Evolutionary conservation across 805 yeast genomes (phyloP).

Genomic region (Dipodascus geniculatus): DNA sequence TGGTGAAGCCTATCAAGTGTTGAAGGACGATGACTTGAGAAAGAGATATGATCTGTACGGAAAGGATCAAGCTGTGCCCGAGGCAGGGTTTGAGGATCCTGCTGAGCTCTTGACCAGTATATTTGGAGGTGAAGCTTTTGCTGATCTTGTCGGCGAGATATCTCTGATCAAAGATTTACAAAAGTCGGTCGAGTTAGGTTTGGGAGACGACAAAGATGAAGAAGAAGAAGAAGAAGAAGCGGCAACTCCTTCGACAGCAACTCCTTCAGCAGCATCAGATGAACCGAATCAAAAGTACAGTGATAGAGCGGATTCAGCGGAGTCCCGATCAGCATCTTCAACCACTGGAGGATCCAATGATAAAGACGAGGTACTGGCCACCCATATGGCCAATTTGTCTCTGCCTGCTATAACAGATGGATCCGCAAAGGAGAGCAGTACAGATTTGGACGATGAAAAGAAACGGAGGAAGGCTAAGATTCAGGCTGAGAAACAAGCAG

Average conservation of each 20-base stretch:
- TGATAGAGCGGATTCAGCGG: neutral
- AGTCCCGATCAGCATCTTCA: neutral
- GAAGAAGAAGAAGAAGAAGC: constrained; percentile 3
- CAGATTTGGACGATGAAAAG: constrained; percentile 14
- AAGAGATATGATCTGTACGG: constrained; percentile 76
- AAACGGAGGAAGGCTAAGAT: constrained; percentile 22
- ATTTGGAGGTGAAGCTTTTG: constrained; percentile 88
- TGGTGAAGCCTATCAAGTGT: constrained; percentile 44
- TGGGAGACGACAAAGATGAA: constrained; percentile 34
- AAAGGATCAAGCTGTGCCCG: constrained; percentile 59
- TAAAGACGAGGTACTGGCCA: constrained; percentile 1
- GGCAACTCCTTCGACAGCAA: constrained; percentile 2
- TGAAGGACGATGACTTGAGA: constrained; percentile 62
- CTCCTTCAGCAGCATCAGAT: neutral
- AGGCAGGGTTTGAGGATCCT: constrained; percentile 70
- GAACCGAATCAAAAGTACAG: neutral
- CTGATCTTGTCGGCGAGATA: constrained; percentile 74
- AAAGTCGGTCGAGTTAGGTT: constrained; percentile 42
- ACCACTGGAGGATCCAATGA: constrained; percentile 8
- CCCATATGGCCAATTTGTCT: constrained; percentile 2
- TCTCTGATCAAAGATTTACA: constrained; percentile 66
- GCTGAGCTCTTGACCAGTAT: constrained; percentile 71
- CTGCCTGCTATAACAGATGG: constrained; percentile 7
- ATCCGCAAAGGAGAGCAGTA: constrained; percentile 5
- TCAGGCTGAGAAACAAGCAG: constrained; percentile 31